A percentile compares a stretch with the other conserved stretches of the same genome.
Evolutionary conservation across 148 eudicot genomes (phyloP).

Genomic region (Euryodendron excelsum): DNA sequence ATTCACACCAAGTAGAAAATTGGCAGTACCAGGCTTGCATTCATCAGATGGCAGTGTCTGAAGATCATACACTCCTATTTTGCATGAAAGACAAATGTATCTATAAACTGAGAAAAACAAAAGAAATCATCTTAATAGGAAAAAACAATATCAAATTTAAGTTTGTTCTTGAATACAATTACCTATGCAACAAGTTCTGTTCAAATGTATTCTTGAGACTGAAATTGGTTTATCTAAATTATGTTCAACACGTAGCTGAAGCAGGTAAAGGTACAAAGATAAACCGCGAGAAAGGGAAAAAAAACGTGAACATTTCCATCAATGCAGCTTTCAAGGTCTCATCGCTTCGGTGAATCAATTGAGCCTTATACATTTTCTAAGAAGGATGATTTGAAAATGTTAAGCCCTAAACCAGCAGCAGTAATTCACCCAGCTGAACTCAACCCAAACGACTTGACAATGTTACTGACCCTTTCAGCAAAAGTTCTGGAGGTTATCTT

Average conservation of each 20-base stretch:
- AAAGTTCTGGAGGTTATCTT: conserved; percentile 90
- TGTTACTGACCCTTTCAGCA: conserved; percentile 72
- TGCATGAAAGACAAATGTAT: background rate
- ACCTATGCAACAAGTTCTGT: background rate
- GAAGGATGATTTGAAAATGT: background rate
- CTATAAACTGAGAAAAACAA: background rate
- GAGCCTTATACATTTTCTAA: no score
- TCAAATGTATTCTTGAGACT: background rate
- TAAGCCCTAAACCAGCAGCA: conserved; percentile 7
- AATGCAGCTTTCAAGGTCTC: no score
- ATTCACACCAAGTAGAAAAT: background rate
- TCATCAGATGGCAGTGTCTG: background rate
- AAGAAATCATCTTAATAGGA: background rate
- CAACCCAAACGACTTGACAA: conserved; percentile 91
- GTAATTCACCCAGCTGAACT: conserved; percentile 54
- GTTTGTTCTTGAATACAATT: background rate
- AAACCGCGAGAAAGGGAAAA: background rate
- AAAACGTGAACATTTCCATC: background rate
- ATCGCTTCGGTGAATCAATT: no score
- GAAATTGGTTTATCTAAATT: background rate
- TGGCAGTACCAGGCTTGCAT: background rate
- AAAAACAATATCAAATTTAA: background rate
- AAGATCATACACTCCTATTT: background rate
- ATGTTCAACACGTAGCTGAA: background rate
- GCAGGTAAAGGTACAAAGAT: background rate